Evolutionary conservation across 1,284 basidiomycete genomes (phyloP).

Genomic region (Pterula multifida): DNA sequence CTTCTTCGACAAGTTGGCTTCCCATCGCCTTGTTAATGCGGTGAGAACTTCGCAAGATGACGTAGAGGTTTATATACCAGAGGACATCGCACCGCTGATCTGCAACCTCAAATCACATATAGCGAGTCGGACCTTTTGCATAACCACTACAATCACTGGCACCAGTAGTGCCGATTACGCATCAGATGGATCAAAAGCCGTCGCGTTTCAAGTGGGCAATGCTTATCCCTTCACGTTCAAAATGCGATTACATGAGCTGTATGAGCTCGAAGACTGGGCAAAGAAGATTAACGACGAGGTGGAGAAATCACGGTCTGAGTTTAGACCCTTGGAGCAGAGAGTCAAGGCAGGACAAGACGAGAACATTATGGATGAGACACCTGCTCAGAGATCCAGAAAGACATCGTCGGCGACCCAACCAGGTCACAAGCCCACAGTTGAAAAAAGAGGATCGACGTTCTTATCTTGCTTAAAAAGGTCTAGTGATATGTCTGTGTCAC

Average conservation of each 20-base stretch:
- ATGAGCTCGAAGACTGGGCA: constrained; percentile 47
- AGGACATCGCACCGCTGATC: constrained; percentile 33
- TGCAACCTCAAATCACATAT: constrained; percentile 29
- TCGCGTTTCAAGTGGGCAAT: constrained; percentile 13
- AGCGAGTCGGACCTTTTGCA: constrained; percentile 17
- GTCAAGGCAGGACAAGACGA: constrained; percentile 12
- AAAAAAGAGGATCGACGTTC: not conserved
- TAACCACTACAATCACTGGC: constrained; percentile 9
- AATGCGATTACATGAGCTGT: constrained; percentile 51
- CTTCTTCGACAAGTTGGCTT: constrained; percentile 39
- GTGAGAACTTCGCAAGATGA: constrained; percentile 16
- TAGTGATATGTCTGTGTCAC: not conserved
- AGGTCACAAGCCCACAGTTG: not conserved
- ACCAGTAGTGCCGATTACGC: not conserved
- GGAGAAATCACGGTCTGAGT: constrained; percentile 38
- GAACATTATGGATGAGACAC: not conserved
- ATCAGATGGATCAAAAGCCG: constrained; percentile 7
- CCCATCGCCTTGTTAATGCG: constrained; percentile 20
- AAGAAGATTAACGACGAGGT: constrained; percentile 43
- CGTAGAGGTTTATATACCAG: constrained; percentile 22
- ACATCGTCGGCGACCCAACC: constrained; percentile 6
- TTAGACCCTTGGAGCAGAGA: constrained; percentile 35
- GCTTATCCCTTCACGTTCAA: constrained; percentile 50
- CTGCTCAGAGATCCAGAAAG: not conserved
- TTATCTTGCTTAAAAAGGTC: not conserved